These are phyloP conservation scores for Thelonectria rubi DNA, from an alignment of 2,329 filamentous ascomycete genomes.

Conservation along the genomic window DNA sequence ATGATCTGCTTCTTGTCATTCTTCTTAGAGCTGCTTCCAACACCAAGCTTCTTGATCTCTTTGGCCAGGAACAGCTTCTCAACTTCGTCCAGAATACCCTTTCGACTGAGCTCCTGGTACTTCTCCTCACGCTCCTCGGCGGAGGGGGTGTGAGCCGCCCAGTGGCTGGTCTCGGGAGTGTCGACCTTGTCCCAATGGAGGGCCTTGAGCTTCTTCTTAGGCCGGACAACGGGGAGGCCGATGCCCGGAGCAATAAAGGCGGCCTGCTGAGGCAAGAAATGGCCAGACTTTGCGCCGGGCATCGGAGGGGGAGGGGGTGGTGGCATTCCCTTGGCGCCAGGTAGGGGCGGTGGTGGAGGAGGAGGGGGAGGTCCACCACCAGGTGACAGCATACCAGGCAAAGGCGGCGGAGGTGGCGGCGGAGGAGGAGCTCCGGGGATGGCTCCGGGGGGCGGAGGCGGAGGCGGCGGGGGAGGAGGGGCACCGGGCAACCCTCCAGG, in stretches of 20 bases:
- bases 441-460: conserved; percentile 51
- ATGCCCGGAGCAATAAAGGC: conserved; percentile 66
- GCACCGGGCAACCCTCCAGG: conserved; percentile 46
- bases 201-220: conserved; percentile 99
- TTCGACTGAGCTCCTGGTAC: conserved; percentile 90
- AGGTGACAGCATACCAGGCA: conserved; percentile 50
- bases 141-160: conserved; percentile 88
- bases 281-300: conserved; percentile 75
- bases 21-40: conserved; percentile 73
- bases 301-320: conserved; percentile 70
- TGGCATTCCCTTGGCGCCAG: conserved; percentile 52
- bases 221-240: conserved; percentile 81
- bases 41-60: conserved; percentile 88
- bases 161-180: conserved; percentile 88
- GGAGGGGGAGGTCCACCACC: conserved; percentile 44
- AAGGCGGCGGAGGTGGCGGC: conserved; percentile 57
- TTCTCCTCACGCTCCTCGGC: conserved; percentile 92
- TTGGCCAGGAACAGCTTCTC: conserved; percentile 98
- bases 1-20: conserved; percentile 98
- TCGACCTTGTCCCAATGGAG: conserved; percentile 99
- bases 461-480: conserved; percentile 49
- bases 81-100: conserved; percentile 96
- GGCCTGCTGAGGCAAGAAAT: conserved; percentile 75
- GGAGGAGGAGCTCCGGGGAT: conserved; percentile 54
- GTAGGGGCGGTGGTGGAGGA: conserved; percentile 54